A percentile compares a stretch with the other conserved stretches of the same genome.
Conservation (phyloP, 768 basidiomycete genomes). For the Boletus bicolor region DNA sequence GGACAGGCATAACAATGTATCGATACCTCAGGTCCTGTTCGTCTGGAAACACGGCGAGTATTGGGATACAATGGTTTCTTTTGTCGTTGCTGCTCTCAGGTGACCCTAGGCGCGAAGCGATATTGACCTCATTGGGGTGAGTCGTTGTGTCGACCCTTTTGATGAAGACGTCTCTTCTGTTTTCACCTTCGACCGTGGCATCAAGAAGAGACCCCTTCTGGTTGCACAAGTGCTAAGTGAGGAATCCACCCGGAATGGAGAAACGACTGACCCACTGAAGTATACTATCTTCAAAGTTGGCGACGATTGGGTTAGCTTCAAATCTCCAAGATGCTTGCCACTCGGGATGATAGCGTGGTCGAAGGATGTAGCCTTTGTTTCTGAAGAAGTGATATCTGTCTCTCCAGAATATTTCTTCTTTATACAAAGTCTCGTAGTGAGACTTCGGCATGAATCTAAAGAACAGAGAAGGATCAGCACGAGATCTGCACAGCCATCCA, state of each 20-base stretch:
- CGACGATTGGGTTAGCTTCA: not conserved
- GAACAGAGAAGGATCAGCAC: too few relatives aligned
- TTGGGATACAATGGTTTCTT: constrained; percentile 25
- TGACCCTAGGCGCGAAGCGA: not conserved
- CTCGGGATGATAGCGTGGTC: constrained; percentile 23
- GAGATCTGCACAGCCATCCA: too few relatives aligned
- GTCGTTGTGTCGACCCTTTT: constrained; percentile 2
- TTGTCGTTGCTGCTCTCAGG: not conserved
- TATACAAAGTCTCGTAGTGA: not conserved
- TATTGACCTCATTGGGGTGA: constrained; percentile 1
- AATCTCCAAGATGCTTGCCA: constrained; percentile 32
- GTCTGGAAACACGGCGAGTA: constrained; percentile 13
- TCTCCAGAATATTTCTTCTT: constrained; percentile 18
- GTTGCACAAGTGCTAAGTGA: not conserved
- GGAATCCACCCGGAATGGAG: not conserved
- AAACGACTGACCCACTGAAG: not conserved
- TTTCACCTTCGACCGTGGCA: not conserved
- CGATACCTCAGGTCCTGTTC: not conserved
- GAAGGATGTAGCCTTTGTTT: constrained; percentile 23
- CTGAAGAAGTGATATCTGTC: constrained; percentile 16
- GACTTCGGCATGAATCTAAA: too few relatives aligned
- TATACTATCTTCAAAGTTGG: not conserved
- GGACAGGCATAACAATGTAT: not conserved
- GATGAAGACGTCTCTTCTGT: constrained; percentile 8
- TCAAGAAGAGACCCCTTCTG: constrained; percentile 5